Evolutionary conservation across 2,329 filamentous ascomycete genomes (phyloP).

Genomic region (Fusarium succisae): DNA sequence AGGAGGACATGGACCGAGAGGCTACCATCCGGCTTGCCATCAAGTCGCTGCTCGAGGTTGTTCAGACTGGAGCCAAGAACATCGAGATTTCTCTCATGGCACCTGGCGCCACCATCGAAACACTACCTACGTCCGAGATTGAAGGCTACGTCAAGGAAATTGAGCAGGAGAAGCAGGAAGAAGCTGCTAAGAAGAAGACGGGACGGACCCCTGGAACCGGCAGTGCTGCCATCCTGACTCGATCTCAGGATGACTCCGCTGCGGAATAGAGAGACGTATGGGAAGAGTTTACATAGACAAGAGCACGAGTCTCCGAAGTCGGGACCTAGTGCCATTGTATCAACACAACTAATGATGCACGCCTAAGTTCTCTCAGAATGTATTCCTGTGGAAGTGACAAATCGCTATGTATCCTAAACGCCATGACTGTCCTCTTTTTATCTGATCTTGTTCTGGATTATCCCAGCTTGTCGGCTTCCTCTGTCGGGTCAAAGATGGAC

Average conservation of each 20-base stretch:
- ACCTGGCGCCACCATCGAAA: slow-evolving; percentile 88
- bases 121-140: slow-evolving; percentile 94
- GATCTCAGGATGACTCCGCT: slow-evolving; percentile 57
- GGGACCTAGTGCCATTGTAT: slow-evolving; percentile 48
- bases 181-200: slow-evolving; percentile 96
- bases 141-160: slow-evolving; percentile 98
- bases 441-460: slow-evolving; percentile 52
- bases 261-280: slow-evolving; percentile 46
- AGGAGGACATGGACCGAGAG: slow-evolving; percentile 96
- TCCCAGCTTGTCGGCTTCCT: slow-evolving; percentile 79
- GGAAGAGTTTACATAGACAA: slow-evolving; percentile 39
- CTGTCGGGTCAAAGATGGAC: slow-evolving; percentile 80
- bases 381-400: slow-evolving; percentile 33
- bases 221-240: slow-evolving; percentile 78
- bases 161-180: slow-evolving; percentile 99
- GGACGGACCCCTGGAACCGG: slow-evolving; percentile 76
- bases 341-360: slow-evolving; percentile 49
- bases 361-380: slow-evolving; percentile 27
- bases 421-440: slow-evolving; percentile 33
- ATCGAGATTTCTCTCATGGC: slow-evolving; percentile 99
- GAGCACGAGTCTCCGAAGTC: slow-evolving; percentile 39
- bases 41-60: slow-evolving; percentile 97
- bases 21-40: slow-evolving; percentile 96
- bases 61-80: slow-evolving; percentile 99
- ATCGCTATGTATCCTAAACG: slow-evolving; percentile 44